phyloP scores from a whole-genome alignment of 148 eudicot genomes.

The Heliosperma pusillum region DNA sequence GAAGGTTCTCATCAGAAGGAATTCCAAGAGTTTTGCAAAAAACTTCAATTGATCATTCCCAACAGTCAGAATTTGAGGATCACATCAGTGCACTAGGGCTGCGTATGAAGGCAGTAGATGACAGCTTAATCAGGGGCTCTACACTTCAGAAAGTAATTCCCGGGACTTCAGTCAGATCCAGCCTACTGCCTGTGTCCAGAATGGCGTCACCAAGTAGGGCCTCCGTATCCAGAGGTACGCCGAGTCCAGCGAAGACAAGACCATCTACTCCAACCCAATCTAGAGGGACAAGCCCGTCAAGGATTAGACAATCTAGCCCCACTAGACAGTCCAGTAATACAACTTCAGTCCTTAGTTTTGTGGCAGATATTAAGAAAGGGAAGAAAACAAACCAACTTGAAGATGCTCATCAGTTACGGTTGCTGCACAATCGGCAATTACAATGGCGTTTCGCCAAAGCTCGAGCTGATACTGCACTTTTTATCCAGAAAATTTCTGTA shows the following conservation, averaged over 20 bases:
- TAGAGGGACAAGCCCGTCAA: constrained; percentile 75
- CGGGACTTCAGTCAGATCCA: constrained; percentile 43
- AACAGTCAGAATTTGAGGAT: constrained; percentile 31
- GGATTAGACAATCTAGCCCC: constrained; percentile 69
- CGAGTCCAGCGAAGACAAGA: constrained; percentile 50
- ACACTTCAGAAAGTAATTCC: constrained; percentile 27
- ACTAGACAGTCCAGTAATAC: constrained; percentile 54
- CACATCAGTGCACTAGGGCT: constrained; percentile 30
- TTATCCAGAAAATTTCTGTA: constrained; percentile 49
- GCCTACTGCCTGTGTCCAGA: constrained; percentile 50
- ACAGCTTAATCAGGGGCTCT: constrained; percentile 37
- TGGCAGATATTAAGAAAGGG: constrained; percentile 81
- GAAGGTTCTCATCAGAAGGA: constrained; percentile 70
- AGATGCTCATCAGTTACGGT: constrained; percentile 83
- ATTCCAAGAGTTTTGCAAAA: constrained; percentile 49
- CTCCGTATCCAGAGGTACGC: constrained; percentile 38
- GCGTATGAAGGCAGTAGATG: constrained; percentile 42
- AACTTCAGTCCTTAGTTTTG: constrained; percentile 84
- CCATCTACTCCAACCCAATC: constrained; percentile 42
- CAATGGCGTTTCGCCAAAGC: constrained; percentile 97
- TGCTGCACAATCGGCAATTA: constrained; percentile 72
- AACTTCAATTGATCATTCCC: constrained; percentile 42
- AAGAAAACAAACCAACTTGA: constrained; percentile 74
- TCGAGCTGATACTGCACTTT: constrained; percentile 49
- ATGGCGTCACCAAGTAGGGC: constrained; percentile 66